Conservation (phyloP, 2,329 filamentous ascomycete genomes). For the Pyrenophora seminiperda region DNA sequence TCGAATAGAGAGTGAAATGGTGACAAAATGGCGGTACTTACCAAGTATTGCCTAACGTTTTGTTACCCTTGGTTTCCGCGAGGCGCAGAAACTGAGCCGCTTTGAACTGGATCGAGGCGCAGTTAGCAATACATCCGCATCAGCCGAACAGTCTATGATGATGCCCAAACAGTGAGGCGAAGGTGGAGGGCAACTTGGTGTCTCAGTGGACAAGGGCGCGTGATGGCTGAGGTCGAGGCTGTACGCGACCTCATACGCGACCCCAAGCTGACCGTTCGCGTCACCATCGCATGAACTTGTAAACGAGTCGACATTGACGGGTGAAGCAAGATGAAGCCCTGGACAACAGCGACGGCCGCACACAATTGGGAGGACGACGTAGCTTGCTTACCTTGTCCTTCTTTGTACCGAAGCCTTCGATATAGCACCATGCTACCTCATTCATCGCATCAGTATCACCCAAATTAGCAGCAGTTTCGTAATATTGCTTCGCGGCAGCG, state of each 20-base stretch:
- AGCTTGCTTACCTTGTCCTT: slow-evolving; percentile 88
- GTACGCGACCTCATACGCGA: slow-evolving; percentile 19
- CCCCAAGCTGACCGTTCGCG: slow-evolving; percentile 34
- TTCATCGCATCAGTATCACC: slow-evolving; percentile 98
- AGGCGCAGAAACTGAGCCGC: slow-evolving; percentile 90
- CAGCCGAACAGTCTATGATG: slow-evolving; percentile 37
- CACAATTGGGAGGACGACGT: slow-evolving; percentile 4
- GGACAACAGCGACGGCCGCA: slow-evolving; percentile 11
- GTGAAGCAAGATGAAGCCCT: slow-evolving; percentile 24
- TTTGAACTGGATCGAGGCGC: slow-evolving; percentile 65
- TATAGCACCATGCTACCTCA: slow-evolving; percentile 92
- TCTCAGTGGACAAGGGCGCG: slow-evolving; percentile 33
- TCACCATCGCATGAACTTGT: slow-evolving; percentile 22
- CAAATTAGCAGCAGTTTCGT: slow-evolving; percentile 95
- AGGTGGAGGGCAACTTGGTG: slow-evolving; percentile 21
- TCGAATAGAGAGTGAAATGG: slow-evolving; percentile 7
- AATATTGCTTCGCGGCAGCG: slow-evolving; percentile 85
- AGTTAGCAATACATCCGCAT: slow-evolving; percentile 28
- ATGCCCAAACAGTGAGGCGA: slow-evolving; percentile 51
- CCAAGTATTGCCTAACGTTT: slow-evolving; percentile 93
- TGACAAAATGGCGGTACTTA: slow-evolving; percentile 53
- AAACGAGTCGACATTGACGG: slow-evolving; percentile 28
- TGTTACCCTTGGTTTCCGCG: slow-evolving; percentile 86
- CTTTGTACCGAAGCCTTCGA: slow-evolving; percentile 94
- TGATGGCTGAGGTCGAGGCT: slow-evolving; percentile 28